phyloP scores from a whole-genome alignment of 257 asterid species.

The Solanum peruvianum region DNA sequence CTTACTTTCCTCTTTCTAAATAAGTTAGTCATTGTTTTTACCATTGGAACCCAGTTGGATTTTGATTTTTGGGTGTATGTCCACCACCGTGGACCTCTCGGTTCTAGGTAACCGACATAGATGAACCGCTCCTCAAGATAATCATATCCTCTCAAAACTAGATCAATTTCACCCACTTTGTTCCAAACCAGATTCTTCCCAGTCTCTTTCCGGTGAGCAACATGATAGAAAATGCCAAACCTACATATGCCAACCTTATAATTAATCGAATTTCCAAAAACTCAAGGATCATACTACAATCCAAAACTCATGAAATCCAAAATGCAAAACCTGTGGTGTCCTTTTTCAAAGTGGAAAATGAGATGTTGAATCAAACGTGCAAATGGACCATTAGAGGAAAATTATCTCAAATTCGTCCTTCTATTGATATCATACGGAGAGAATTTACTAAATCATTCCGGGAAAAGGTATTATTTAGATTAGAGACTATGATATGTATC shows the following conservation, averaged over 20 bases:
- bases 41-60: no score
- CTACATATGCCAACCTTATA: background rate
- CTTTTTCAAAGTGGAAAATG: background rate
- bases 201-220: background rate
- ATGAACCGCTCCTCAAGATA: background rate
- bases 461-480: background rate
- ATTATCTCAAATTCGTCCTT: background rate
- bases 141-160: no score
- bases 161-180: background rate
- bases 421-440: background rate
- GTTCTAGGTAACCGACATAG: background rate
- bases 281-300: background rate
- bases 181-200: no score
- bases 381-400: background rate
- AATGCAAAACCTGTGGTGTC: background rate
- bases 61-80: accelerated
- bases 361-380: background rate
- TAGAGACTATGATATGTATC: background rate
- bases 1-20: no score
- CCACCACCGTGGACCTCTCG: background rate
- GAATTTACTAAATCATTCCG: background rate
- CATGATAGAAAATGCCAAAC: background rate
- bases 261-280: background rate
- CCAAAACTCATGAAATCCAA: background rate
- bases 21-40: no score